phyloP scores from a whole-genome alignment of 2,329 filamentous ascomycete species.

The Phialemoniopsis sp. region DNA sequence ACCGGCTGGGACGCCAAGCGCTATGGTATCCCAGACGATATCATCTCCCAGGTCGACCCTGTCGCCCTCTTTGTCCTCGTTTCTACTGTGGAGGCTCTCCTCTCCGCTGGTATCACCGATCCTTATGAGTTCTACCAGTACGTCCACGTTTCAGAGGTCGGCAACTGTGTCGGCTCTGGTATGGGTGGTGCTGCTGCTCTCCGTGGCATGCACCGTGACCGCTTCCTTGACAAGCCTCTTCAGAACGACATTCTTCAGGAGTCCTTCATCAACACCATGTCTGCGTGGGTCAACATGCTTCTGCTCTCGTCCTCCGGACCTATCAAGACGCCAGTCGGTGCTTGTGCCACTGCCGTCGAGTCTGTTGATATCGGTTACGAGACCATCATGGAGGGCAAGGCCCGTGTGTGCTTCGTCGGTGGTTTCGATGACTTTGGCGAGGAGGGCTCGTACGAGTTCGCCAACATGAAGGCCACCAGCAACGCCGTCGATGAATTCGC shows the following conservation, averaged over 20 bases:
- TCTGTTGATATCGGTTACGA: constrained; percentile 97
- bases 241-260: constrained; percentile 99
- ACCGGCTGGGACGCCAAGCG: constrained; percentile 96
- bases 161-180: constrained; percentile 97
- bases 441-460: constrained; percentile 98
- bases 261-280: constrained; percentile 99
- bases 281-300: constrained; percentile 99
- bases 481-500: constrained; percentile 96
- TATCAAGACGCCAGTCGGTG: constrained; percentile 97
- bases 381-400: constrained; percentile 97
- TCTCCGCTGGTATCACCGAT: constrained; percentile 93
- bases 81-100: constrained; percentile 84
- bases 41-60: constrained; percentile 94
- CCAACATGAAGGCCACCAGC: constrained; percentile 99
- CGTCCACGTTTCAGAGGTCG: constrained; percentile 94
- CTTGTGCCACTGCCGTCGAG: constrained; percentile 95
- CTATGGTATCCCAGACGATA: constrained; percentile 96
- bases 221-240: constrained; percentile 92
- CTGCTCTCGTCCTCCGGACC: constrained; percentile 90
- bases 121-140: constrained; percentile 99
- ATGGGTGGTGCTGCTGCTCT: constrained; percentile 93
- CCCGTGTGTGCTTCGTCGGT: constrained; percentile 93
- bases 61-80: constrained; percentile 95
- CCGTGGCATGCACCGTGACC: constrained; percentile 97
- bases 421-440: constrained; percentile 99